Base-by-base conservation (phyloP, 129 eudicot species). In the Pseudognaphalium luteoalbum region DNA sequence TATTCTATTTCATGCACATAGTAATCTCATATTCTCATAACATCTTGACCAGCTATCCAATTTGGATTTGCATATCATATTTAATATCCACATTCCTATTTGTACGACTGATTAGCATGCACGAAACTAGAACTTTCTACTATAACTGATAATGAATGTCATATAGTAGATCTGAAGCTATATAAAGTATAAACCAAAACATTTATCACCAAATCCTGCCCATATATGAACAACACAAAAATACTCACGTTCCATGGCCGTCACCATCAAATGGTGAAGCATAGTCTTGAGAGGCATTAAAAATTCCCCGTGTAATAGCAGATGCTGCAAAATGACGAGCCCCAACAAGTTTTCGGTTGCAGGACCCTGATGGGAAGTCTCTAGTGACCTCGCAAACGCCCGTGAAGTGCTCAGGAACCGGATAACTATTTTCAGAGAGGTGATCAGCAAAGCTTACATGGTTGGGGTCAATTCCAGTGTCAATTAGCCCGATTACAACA, bases 261-360 rank as follows among this genome's bases (percentile, higher is more conserved):
- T 91, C 97, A 9, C 91, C 98, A 69, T 94, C 98, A 86, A 83
- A 84, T 0, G 98, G 98, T 54, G 98, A 94, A 67, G 98, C 97
- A 81, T 85, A 94, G 70, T 94, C 98, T 90, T 94, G 91, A 60
- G 91, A 82, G 16, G 96, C 91, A 76, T 94, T 94, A 68, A 94
- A 94, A 67, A 94, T 91, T 78, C 98, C 98, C 64, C 98, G 77
- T 12, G 98, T 94, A 62, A 94, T 89, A 61, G 98, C 98, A 72
- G 98, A 94, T 20, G 98, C 98, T 34, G 98, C 98, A 83, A 94
- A 94, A 83, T 94, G 98, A 44, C 98, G 97, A 22, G 98, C 98
- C 77, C 98, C 98, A 29, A 94, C 59, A 75, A 94, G 97, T 78
- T 94, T 94, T 59, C 97, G 87, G 84, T 94, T 94, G 85, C 98